These are phyloP conservation scores for Pseudozyma flocculosa DNA, from an alignment of 1,284 basidiomycete species.

Conservation along the genomic window DNA sequence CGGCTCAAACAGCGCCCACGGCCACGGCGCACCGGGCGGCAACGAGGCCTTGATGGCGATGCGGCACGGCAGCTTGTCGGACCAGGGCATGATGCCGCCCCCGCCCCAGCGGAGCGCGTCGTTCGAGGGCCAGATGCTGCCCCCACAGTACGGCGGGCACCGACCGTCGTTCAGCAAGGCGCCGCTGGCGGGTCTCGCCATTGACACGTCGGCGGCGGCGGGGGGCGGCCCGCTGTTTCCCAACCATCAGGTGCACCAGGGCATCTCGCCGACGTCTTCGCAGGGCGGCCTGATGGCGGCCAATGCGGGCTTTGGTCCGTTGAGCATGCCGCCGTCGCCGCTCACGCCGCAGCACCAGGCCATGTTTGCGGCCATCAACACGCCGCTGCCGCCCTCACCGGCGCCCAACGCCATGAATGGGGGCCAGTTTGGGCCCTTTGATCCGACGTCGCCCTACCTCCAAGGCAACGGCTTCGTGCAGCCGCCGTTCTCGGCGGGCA, in stretches of 20 bases:
- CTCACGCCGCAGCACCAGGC: conserved; percentile 33
- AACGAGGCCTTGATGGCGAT: too few species aligned
- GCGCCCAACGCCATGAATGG: conserved; percentile 19
- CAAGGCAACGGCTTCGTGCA: conserved; percentile 13
- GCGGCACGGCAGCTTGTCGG: conserved; percentile 28
- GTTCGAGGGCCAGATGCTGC: conserved; percentile 33
- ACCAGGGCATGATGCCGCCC: conserved; percentile 15
- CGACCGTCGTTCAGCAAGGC: conserved; percentile 1
- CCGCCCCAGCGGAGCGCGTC: conserved; percentile 30
- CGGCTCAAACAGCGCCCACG: too few species aligned
- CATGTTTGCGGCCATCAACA: conserved; percentile 48
- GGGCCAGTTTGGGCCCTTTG: conserved; percentile 25
- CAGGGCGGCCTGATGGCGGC: conserved; percentile 22
- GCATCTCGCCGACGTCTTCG: conserved; percentile 21
- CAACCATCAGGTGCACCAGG: conserved; percentile 7
- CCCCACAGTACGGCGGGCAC: conserved; percentile 19
- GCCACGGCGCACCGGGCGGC: too few species aligned
- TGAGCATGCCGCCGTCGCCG: conserved; percentile 37
- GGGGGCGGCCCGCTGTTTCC: conserved; percentile 16
- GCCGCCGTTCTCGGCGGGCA: conserved; percentile 1
- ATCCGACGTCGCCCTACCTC: conserved; percentile 10
- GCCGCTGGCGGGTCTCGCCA: conserved; percentile 20
- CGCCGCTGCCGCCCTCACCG: conserved; percentile 45
- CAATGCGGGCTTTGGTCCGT: conserved; percentile 34
- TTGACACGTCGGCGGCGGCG: conserved; percentile 31